Evolutionary conservation across 306 rosid genomes (phyloP), one percentile per base, ranked within the genome.

Genomic region (Sphenostylis stenocarpa): DNA sequence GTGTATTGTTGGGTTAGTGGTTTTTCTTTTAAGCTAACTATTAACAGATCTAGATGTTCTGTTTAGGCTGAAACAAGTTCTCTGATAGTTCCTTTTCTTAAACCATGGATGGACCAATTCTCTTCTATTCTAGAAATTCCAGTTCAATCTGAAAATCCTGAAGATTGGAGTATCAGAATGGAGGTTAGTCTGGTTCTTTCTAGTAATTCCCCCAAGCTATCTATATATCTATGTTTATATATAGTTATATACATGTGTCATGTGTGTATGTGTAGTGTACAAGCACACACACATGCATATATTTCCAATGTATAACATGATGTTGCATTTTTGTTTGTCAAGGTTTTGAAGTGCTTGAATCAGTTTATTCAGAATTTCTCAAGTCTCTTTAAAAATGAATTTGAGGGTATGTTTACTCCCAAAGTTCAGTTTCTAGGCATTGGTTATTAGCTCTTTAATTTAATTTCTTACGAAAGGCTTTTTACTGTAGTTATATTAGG

Each of bases 321-420:
- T 67, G 69, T 55, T 71, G 49, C 53, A 26, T 70, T 28, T 74
- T 24, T 70, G 28, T 67, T 80, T 52, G 55, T 80, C 72, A 68
- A 94, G 97, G 97, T 92, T 79, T 70, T 94, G 86, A 94, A 94
- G 91, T 94, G 98, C 88, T 84, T 92, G 90, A 90, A 90, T 85
- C 97, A 94, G 84, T 86, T 92, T 85, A 88, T 89, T 80, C 96
- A 87, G 81, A 87, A 88, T 80, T 90, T 94, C 77, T 93, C 95
- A 19, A 79, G 87, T 78, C 90, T 90, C 56, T 83, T 88, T 67
- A 91, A 75, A 77, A 87, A 80, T 82, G 96, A 89, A 86, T 64
- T 92, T 75, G 85, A 85, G 84, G 86, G 98, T 92, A 88, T 76
- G 85, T 64, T 77, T 67, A 28, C 26, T 67, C 49, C 53, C 28